Base-by-base conservation (phyloP, 805 yeast genomes). In the Kuraishia piskuri region DNA sequence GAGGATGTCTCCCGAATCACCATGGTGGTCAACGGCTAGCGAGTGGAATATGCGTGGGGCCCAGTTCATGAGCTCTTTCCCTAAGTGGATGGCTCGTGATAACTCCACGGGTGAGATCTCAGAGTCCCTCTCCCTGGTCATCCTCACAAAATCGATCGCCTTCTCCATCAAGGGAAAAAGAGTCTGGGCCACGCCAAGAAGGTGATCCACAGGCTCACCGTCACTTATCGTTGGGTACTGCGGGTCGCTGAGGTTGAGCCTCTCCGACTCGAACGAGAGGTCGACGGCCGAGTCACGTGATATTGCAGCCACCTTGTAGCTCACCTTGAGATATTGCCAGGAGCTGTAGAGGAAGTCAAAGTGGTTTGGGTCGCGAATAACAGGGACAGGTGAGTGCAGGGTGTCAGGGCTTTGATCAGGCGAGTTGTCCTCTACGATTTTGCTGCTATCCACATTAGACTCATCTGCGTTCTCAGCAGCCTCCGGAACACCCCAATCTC, bases 301-400 rank as follows among this genome's bases (percentile, higher is more conserved):
- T 40, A 46, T 53, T 21, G 56, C 40, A 2, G 56, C 53, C 8
- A 55, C 46, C 40, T 55, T 56, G 2, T 58, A 54, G 3, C 56
- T 52, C 44, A 60, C 60, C 25, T 57, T 54, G 56, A 59, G 54
- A 53, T 57, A 60, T 40, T 59, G 60, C 63, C 62, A 60, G 10
- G 61, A 61, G 22, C 57, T 54, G 46, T 54, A 54, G 22, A 60
- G 52, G 46, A 59, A 60, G 24, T 55, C 47, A 26, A 58, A 59
- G 4, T 50, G 46, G 4, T 51, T 48, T 8, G 40, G 52, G 20
- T 48, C 26, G 17, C 37, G 19, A 17, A 23, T 7, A n/a, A n/a
- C n/a, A n/a, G n/a, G n/a, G n/a, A n/a, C n/a, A n/a, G n/a, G n/a
- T n/a, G n/a, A n/a, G n/a, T n/a, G n/a, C n/a, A n/a, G n/a, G n/a